Conservation (phyloP, 179 eudicot genomes). For the Silene vulgaris region DNA sequence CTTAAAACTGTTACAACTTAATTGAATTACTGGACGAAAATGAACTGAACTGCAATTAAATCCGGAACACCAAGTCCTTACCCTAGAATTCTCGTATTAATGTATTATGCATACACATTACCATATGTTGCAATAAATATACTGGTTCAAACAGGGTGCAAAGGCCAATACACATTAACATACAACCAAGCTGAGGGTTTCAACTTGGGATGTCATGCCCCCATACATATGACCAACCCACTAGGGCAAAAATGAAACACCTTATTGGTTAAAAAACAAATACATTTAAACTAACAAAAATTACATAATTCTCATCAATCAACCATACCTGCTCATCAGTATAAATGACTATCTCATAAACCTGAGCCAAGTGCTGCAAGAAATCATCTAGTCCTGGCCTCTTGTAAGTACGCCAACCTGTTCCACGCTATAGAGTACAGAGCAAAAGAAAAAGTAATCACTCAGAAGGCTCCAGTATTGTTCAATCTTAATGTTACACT, state of each 20-base stretch:
- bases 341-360: conserved; percentile 59
- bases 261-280: neutral
- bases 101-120: neutral
- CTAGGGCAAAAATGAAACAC: neutral
- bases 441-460: conserved; percentile 4
- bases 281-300: neutral
- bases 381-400: conserved; percentile 82
- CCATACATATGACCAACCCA: neutral
- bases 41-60: neutral
- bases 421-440: conserved; percentile 53
- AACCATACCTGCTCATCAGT: conserved; percentile 53
- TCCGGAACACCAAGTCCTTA: neutral
- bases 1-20: too few relatives aligned
- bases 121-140: conserved; percentile 1
- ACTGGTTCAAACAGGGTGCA: conserved; percentile 14
- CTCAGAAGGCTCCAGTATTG: conserved; percentile 11
- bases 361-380: conserved; percentile 56
- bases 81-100: neutral
- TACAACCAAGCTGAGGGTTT: neutral
- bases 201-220: neutral
- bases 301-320: neutral
- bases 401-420: conserved; percentile 79
- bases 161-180: neutral
- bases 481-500: neutral
- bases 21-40: neutral